A percentile compares a stretch with the other conserved stretches of the same genome.
Evolutionary conservation across 192 early-diverging fungal genomes (phyloP).

Genomic region (Lobosporangium transversale): DNA sequence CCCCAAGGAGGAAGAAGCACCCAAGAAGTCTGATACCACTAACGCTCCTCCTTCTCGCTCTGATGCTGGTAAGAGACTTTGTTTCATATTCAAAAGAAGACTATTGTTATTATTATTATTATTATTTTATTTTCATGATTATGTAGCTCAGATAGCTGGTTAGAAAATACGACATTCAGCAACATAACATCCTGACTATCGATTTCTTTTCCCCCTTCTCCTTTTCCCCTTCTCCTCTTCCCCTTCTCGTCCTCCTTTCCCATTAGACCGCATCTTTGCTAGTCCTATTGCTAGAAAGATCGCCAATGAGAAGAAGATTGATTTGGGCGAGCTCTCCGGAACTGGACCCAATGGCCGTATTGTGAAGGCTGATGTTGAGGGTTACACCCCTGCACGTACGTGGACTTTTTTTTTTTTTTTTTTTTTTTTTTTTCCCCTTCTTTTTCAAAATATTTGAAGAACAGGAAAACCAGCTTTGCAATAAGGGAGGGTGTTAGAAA

Average conservation of each 20-base stretch:
- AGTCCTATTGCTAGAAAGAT: conserved; percentile 87
- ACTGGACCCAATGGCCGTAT: conserved; percentile 92
- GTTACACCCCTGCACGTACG: conserved; percentile 61
- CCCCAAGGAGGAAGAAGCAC: conserved; percentile 1
- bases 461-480: too few species aligned
- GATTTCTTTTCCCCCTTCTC: conserved; percentile 14
- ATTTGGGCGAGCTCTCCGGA: conserved; percentile 80
- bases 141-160: neutral
- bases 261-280: conserved; percentile 77
- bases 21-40: conserved; percentile 6
- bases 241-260: neutral
- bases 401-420: neutral
- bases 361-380: conserved; percentile 90
- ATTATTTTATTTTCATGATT: neutral
- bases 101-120: neutral
- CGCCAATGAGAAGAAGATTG: conserved; percentile 85
- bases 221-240: too few species aligned
- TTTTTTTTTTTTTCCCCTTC: neutral
- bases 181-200: conserved; percentile 1
- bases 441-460: too few species aligned
- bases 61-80: conserved; percentile 35
- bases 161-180: conserved; percentile 5
- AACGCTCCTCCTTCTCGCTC: conserved; percentile 50
- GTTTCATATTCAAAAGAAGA: neutral
- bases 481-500: neutral